These are phyloP conservation scores for Plantago lanceolata DNA, from an alignment of 305 asterid genomes.

Conservation along the genomic window DNA sequence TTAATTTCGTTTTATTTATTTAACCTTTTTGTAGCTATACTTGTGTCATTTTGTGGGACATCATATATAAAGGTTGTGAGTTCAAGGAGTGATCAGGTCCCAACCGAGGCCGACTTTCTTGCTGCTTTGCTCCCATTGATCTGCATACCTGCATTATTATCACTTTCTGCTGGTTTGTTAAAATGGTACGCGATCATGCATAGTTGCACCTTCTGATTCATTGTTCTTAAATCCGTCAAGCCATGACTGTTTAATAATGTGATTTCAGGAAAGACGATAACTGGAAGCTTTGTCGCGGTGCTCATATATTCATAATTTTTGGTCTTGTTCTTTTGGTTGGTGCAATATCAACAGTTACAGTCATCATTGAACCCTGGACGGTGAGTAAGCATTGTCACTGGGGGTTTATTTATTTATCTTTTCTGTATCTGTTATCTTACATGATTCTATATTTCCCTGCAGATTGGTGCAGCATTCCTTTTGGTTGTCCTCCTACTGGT, in stretches of 20 bases:
- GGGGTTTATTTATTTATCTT: constrained; percentile 16
- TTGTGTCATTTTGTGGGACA: constrained; percentile 84
- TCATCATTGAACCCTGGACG: constrained; percentile 78
- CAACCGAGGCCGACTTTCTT: constrained; percentile 81
- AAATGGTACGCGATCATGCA: constrained; percentile 69
- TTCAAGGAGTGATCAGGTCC: constrained; percentile 75
- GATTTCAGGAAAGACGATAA: constrained; percentile 93
- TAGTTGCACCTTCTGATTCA: constrained; percentile 18
- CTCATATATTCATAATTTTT: constrained; percentile 62
- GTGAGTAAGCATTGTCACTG: constrained; percentile 42
- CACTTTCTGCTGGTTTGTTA: constrained; percentile 79
- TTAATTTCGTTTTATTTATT: constrained; percentile 27
- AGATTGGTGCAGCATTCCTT: constrained; percentile 96
- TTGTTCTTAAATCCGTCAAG: constrained; percentile 2
- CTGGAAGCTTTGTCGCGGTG: constrained; percentile 93
- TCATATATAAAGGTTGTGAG: constrained; percentile 76
- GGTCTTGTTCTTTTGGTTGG: constrained; percentile 86
- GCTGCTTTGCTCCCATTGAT: constrained; percentile 94
- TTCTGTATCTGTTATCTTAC: constrained; percentile 20
- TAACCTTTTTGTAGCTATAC: constrained; percentile 49
- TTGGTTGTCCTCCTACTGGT: constrained; percentile 83
- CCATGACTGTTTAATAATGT: constrained; percentile 14
- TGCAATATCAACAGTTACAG: constrained; percentile 83
- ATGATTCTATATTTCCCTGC: constrained; percentile 29
- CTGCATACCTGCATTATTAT: constrained; percentile 86